phyloP scores from a whole-genome alignment of 176 grass and related monocot genomes.

The Phragmites australis region DNA sequence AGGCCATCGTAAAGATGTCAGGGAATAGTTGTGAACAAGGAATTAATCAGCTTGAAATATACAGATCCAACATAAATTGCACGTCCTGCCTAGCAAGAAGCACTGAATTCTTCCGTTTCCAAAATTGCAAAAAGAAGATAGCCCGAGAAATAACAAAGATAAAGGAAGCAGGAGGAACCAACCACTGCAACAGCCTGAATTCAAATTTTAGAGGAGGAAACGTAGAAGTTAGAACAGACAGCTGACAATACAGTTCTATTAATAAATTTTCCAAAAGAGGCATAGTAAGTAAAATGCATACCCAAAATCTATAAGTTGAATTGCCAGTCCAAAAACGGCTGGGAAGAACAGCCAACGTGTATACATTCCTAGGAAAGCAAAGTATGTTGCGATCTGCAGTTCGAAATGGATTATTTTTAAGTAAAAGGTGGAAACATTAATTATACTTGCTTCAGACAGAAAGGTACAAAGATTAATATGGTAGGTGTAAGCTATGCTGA shows the following conservation, averaged over 20 bases:
- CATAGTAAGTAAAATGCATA: constrained; percentile 32
- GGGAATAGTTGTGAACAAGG: not conserved
- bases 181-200: constrained; percentile 78
- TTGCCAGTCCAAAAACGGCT: constrained; percentile 78
- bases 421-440: not conserved
- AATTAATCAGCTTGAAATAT: constrained; percentile 23
- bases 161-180: constrained; percentile 95
- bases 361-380: constrained; percentile 98
- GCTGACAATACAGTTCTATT: constrained; percentile 5
- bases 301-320: constrained; percentile 94
- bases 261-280: not conserved
- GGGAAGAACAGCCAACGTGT: constrained; percentile 93
- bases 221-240: constrained; percentile 24
- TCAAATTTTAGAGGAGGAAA: constrained; percentile 21
- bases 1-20: constrained; percentile 11
- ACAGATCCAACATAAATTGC: not conserved
- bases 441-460: constrained; percentile 33
- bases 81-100: constrained; percentile 70
- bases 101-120: constrained; percentile 97
- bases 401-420: constrained; percentile 15
- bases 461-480: not conserved
- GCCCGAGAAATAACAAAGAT: constrained; percentile 94
- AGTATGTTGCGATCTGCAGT: constrained; percentile 94
- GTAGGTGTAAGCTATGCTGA: not conserved
- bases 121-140: constrained; percentile 95